Evolutionary conservation across 495 filamentous ascomycete genomes (phyloP).

Genomic region (Aspergillus bertholletiae): DNA sequence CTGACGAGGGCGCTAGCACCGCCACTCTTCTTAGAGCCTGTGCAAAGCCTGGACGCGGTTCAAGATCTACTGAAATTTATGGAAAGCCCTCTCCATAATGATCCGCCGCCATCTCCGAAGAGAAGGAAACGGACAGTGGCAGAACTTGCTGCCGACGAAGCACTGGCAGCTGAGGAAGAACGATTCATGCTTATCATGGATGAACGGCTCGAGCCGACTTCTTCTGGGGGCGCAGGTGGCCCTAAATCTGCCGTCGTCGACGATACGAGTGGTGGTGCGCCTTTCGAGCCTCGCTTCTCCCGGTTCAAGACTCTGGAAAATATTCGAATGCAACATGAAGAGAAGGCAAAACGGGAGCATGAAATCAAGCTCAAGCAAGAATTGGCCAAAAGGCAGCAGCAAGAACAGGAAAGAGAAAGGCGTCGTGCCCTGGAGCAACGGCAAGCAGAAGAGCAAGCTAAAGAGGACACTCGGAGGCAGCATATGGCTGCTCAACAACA

Average conservation of each 20-base stretch:
- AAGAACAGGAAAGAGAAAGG: conserved; percentile 43
- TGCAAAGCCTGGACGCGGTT: conserved; percentile 61
- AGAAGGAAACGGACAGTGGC: conserved; percentile 89
- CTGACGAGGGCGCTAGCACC: conserved; percentile 66
- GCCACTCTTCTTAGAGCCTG: conserved; percentile 73
- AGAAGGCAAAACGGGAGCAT: conserved; percentile 58
- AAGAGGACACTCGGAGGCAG: conserved; percentile 41
- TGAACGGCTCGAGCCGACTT: conserved; percentile 66
- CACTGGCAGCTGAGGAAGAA: conserved; percentile 81
- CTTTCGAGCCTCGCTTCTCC: conserved; percentile 85
- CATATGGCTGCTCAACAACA: conserved; percentile 49
- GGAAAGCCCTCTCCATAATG: conserved; percentile 69
- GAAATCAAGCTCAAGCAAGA: conserved; percentile 62
- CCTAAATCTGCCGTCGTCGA: conserved; percentile 67
- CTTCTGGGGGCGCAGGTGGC: conserved; percentile 50
- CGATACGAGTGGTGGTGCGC: conserved; percentile 61
- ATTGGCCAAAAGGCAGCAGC: conserved; percentile 44
- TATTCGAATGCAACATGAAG: conserved; percentile 74
- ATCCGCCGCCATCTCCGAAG: conserved; percentile 77
- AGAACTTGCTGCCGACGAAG: conserved; percentile 91
- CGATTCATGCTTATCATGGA: conserved; percentile 92
- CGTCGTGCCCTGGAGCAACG: conserved; percentile 40
- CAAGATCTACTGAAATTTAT: conserved; percentile 66
- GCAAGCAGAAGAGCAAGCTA: conserved; percentile 48
- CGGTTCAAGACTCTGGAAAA: conserved; percentile 85